Evolutionary conservation across 768 basidiomycete species (phyloP).

Genomic region (Lactarius indigo): DNA sequence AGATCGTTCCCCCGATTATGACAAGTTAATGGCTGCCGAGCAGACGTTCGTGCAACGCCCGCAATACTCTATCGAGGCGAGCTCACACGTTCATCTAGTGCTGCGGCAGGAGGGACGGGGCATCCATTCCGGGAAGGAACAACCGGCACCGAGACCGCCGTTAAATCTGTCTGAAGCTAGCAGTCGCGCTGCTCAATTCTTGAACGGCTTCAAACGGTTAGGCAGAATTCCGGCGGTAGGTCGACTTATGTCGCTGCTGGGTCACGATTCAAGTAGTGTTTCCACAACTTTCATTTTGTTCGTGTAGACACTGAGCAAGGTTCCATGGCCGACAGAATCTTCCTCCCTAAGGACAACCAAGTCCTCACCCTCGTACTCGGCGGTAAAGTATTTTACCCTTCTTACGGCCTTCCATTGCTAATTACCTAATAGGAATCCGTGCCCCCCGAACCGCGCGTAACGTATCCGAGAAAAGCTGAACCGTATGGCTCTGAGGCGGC

Average conservation of each 20-base stretch:
- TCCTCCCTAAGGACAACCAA: constrained; percentile 88
- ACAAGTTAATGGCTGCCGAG: constrained; percentile 94
- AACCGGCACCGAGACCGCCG: constrained; percentile 71
- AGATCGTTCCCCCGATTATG: constrained; percentile 92
- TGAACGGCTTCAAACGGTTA: constrained; percentile 87
- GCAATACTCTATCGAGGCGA: not conserved
- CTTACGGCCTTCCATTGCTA: not conserved
- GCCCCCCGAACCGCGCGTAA: constrained; percentile 84
- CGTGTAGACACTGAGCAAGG: not conserved
- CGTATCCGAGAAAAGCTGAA: constrained; percentile 79
- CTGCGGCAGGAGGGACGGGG: constrained; percentile 73
- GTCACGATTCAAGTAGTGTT: constrained; percentile 85
- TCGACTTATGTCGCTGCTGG: constrained; percentile 95
- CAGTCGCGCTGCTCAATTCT: constrained; percentile 77
- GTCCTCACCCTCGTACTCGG: constrained; percentile 89
- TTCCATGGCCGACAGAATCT: constrained; percentile 47
- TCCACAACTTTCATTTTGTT: constrained; percentile 23
- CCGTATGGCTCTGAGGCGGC: constrained; percentile 82
- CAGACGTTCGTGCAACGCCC: constrained; percentile 58
- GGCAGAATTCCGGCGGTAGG: constrained; percentile 80
- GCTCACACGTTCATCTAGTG: constrained; percentile 44
- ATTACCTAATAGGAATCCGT: constrained; percentile 64
- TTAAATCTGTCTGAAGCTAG: constrained; percentile 88
- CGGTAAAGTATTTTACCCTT: constrained; percentile 41
- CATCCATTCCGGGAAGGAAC: constrained; percentile 90